Evolutionary conservation across 495 filamentous ascomycete genomes (phyloP), one percentile per base, ranked within the genome.

Genomic region (Daldinia bambusicola): DNA sequence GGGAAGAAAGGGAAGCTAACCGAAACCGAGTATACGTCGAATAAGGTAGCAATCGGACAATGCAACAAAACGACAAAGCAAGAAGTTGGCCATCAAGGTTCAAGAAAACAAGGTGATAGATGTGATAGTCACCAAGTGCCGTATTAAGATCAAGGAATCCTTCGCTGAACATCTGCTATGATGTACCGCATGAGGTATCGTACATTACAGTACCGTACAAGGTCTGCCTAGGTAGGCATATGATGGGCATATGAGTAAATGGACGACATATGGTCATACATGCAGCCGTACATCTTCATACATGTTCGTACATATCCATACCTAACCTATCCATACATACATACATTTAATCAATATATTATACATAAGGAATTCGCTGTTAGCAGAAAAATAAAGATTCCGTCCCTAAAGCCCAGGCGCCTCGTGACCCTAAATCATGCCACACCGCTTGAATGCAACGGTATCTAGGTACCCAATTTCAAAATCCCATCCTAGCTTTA

Each of bases 391-490:
- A 26, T 26, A 26, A 63, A 61, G 60, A 64, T 72, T 48, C 64
- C 69, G 69, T 72, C 69, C 55, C 43, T 64, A 66, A 71, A 57
- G 50, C 51, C 66, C 56, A 66, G 37, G 70, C 58, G 57, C 70
- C 70, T 73, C 70, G 70, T 73, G 70, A 73, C 70, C 70, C 66
- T 73, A 63, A 69, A 73, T 73, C 70, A 73, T 69, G 70, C 70
- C 66, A 73, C 70, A 73, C 70, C 70, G 70, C 70, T 60, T 69
- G 61, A 55, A 69, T 73, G 70, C 61, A 69, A 73, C 70, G 66
- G 70, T 73, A 73, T 73, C 66, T 73, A 73, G 70, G 70, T 73
- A 73, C 70, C 70, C 70, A 73, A 66, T 30, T 61, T 69, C 50
- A 31, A 63, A 55, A 61, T 50, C 41, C 51, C 57, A 61, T 63